These are phyloP conservation scores for Spathaspora girioi DNA, from an alignment of 805 yeast species.

Conservation along the genomic window DNA sequence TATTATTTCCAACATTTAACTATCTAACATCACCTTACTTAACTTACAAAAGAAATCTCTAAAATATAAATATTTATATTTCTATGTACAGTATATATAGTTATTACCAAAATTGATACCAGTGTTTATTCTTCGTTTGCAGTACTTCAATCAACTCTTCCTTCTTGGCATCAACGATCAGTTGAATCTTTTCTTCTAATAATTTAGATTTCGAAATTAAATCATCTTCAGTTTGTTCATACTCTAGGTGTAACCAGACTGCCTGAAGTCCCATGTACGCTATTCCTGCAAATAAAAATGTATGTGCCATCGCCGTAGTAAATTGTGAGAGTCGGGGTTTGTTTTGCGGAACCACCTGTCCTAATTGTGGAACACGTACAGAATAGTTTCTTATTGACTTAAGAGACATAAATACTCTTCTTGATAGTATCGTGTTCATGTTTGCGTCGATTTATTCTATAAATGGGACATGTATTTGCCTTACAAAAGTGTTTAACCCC, in stretches of 20 bases:
- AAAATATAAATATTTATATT: not conserved
- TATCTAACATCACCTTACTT: not conserved
- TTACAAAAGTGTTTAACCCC: not conserved
- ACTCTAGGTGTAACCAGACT: constrained; percentile 29
- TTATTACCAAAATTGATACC: constrained; percentile 13
- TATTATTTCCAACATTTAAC: not conserved
- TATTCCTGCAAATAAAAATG: constrained; percentile 36
- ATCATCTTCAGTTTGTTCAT: constrained; percentile 17
- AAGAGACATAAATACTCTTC: not conserved
- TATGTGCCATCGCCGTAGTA: constrained; percentile 33
- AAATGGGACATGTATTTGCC: not conserved
- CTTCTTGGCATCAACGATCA: constrained; percentile 24
- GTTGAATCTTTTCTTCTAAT: constrained; percentile 24
- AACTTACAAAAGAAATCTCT: no score
- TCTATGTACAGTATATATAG: not conserved
- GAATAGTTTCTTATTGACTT: not conserved
- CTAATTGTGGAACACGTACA: not conserved
- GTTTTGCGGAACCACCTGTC: not conserved
- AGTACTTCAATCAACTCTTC: constrained; percentile 12
- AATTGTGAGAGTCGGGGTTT: constrained; percentile 36
- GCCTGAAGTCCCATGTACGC: constrained; percentile 34
- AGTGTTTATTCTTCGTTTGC: constrained; percentile 10
- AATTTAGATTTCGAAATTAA: constrained; percentile 14
- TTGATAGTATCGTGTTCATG: not conserved
- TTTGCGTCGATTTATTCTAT: not conserved